These are phyloP conservation scores for Cyanidioschyzon merolae DNA, from an alignment of 23 red algal species.

Conservation along the genomic window DNA sequence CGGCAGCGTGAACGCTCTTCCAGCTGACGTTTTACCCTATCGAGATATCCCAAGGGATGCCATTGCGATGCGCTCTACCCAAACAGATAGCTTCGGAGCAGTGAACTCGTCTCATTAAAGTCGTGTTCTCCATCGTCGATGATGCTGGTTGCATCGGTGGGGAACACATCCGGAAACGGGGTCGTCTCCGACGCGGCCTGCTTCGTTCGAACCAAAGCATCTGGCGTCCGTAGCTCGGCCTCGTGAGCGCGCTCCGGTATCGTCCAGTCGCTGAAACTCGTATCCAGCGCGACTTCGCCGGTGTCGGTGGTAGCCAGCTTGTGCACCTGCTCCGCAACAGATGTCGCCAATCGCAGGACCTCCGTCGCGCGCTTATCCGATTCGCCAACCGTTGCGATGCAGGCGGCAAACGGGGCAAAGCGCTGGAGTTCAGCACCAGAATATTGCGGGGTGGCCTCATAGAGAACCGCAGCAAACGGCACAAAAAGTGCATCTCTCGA, in stretches of 20 bases:
- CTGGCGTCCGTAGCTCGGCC: background rate
- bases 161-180: background rate
- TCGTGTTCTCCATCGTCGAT: background rate
- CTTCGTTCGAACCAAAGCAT: background rate
- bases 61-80: too few relatives aligned
- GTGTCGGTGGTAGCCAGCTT: background rate
- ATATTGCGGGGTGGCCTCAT: background rate
- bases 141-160: background rate
- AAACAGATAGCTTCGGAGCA: slow-evolving; percentile 4
- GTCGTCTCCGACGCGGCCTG: background rate
- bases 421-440: background rate
- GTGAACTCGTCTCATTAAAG: slow-evolving; percentile 17
- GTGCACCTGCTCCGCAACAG: background rate
- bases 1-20: too few relatives aligned
- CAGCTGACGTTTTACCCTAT: too few relatives aligned
- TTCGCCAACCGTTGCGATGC: background rate
- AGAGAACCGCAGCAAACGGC: background rate
- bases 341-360: background rate
- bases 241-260: background rate
- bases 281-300: background rate
- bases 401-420: background rate
- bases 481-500: background rate
- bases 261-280: background rate
- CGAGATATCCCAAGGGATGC: too few relatives aligned
- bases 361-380: background rate